Evolutionary conservation across 2,329 filamentous ascomycete genomes (phyloP).

Genomic region (Botrytis paeoniae): DNA sequence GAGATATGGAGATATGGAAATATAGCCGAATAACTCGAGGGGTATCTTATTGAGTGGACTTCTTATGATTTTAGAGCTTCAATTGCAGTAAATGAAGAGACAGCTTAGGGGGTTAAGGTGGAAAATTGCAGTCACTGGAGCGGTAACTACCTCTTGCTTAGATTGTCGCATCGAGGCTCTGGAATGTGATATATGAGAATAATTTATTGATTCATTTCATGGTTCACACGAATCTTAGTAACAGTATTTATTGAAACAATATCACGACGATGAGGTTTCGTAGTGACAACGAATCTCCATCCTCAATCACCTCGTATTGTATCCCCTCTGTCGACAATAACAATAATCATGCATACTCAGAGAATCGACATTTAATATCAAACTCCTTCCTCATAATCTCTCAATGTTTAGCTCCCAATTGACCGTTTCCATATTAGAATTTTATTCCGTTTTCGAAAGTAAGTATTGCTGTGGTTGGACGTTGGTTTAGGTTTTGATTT

Average conservation of each 20-base stretch:
- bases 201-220: fast-evolving
- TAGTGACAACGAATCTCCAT: fast-evolving
- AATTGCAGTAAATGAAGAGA: too few species aligned
- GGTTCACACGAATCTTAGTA: not conserved
- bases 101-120: too few species aligned
- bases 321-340: fast-evolving
- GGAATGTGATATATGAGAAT: not conserved
- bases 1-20: too few species aligned
- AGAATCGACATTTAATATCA: too few species aligned
- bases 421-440: not conserved
- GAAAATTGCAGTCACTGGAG: not conserved
- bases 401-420: too few species aligned
- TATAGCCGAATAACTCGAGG: too few species aligned
- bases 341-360: fast-evolving
- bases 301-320: fast-evolving
- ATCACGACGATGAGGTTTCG: not conserved
- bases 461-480: not conserved
- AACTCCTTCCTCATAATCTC: too few species aligned
- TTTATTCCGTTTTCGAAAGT: not conserved
- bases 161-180: not conserved
- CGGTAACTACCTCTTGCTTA: not conserved
- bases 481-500: not conserved
- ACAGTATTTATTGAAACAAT: not conserved
- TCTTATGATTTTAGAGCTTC: too few species aligned
- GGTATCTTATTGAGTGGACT: too few species aligned